These are phyloP conservation scores for Quercus lobata DNA, from an alignment of 331 rosid species.

Conservation along the genomic window DNA sequence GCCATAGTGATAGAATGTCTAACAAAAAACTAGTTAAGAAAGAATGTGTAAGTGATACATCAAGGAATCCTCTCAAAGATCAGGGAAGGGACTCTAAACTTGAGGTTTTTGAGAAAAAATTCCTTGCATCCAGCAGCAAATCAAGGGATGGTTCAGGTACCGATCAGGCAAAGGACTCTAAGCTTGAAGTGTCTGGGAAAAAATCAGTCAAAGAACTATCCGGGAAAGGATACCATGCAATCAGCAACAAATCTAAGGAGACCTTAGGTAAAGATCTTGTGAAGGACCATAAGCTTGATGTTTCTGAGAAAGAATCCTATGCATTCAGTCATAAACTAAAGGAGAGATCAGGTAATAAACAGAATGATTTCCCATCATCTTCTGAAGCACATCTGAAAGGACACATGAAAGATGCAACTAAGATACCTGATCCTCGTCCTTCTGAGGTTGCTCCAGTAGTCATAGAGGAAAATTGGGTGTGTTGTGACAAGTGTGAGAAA, in stretches of 20 bases:
- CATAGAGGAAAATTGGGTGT: conserved; percentile 74
- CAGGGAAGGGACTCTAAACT: not conserved
- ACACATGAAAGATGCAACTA: conserved; percentile 23
- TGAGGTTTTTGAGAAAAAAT: not conserved
- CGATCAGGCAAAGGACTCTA: not conserved
- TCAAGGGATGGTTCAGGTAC: not conserved
- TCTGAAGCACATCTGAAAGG: not conserved
- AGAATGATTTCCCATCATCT: not conserved
- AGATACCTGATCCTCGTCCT: conserved; percentile 11
- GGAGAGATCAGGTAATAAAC: not conserved
- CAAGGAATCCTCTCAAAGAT: conserved; percentile 28
- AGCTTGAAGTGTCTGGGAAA: not conserved
- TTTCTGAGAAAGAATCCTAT: not conserved
- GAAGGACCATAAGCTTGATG: not conserved
- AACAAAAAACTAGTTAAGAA: not conserved
- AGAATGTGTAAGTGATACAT: not conserved
- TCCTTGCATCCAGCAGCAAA: not conserved
- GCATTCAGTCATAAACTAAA: not conserved
- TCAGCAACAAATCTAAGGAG: not conserved
- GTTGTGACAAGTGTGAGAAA: conserved; percentile 72
- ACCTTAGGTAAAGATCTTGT: not conserved
- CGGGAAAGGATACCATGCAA: not conserved
- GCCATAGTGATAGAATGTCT: conserved; percentile 34
- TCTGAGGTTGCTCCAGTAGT: conserved; percentile 45
- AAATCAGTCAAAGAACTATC: not conserved